Evolutionary conservation across 2,329 filamentous ascomycete genomes (phyloP), one percentile per base, ranked within the genome.

Genomic region (Teratosphaeria pseudoeucalypti): DNA sequence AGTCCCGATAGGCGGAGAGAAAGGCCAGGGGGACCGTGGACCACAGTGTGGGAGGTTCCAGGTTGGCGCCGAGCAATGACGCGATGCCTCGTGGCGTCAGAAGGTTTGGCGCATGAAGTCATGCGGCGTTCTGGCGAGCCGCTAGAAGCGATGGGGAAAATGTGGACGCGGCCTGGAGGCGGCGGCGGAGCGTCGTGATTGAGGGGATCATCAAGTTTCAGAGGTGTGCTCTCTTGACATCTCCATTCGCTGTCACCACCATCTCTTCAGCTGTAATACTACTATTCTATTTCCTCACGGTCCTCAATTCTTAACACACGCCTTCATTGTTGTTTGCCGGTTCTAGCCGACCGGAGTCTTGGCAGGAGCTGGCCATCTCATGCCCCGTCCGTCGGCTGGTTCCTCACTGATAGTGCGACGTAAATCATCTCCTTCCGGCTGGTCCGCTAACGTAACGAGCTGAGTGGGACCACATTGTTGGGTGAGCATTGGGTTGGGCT

Each of bases 381-480:
- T 47, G n/a, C 43, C n/a, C 19, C 43, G 43, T 47, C 11, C 16
- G 43, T n/a, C 12, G 43, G 43, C 43, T 47, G 16, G 43, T 47
- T 7, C 12, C 43, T 47, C 19, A n/a, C 43, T 23, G 29, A 32
- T 32, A 49, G 16, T 49, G 11, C 43, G 9, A 49, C 19, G 1
- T 32, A 57, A 23, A 19, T 52, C 4, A n/a, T 34, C 27, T n/a
- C 39, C 26, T 55, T 58, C 53, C 57, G 57, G 57, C 57, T 55
- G 57, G 57, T 52, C 57, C 57, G 57, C 54, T 6, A 32, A 23
- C 37, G 27, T 6, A 32, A 23, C 37, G 27, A 27, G 55, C 55
- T 57, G 16, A 27, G 34, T 49, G 14, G 34, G 34, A 16, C 43
- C 16, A 9, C n/a, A 19, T 47, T 10, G 43, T 49, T 49, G 43